Conservation (phyloP, 768 basidiomycete species). For the Russula griseocarnosa region DNA sequence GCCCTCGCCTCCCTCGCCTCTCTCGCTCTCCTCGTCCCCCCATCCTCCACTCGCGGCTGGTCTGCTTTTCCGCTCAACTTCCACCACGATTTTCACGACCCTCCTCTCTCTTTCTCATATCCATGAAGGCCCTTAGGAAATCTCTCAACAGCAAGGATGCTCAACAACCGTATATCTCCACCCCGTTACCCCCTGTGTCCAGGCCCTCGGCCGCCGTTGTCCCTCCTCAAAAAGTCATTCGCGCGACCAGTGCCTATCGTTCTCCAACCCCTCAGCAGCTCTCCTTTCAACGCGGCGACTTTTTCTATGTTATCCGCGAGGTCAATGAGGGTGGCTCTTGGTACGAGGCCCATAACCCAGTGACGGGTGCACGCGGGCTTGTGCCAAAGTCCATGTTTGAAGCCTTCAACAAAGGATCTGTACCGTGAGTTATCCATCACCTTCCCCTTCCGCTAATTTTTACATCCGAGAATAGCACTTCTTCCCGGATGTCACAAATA, state of each 20-base stretch:
- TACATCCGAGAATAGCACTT: conserved; percentile 5
- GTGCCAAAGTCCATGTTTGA: conserved; percentile 88
- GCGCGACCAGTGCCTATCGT: conserved; percentile 64
- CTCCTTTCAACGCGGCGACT: conserved; percentile 90
- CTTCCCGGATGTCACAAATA: conserved; percentile 19
- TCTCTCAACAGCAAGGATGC: conserved; percentile 69
- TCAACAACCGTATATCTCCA: conserved; percentile 66
- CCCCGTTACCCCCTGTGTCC: conserved; percentile 61
- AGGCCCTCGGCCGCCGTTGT: conserved; percentile 66
- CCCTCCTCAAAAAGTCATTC: conserved; percentile 94
- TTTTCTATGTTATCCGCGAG: conserved; percentile 92
- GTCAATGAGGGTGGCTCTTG: conserved; percentile 53
- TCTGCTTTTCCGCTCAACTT: conserved; percentile 29
- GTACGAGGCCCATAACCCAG: conserved; percentile 95
- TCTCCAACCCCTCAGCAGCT: conserved; percentile 80
- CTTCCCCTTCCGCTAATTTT: conserved; percentile 17
- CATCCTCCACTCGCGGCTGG: conserved; percentile 26
- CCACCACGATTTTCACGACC: conserved; percentile 22
- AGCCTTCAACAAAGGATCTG: conserved; percentile 72
- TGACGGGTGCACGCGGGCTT: conserved; percentile 84
- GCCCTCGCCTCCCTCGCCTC: background rate
- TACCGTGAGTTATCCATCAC: conserved; percentile 47
- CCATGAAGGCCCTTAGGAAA: conserved; percentile 82
- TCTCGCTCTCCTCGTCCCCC: background rate
- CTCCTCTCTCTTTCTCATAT: conserved; percentile 25